These are phyloP conservation scores for Gamarada debralockiae DNA, from an alignment of 495 filamentous ascomycete species.

Conservation along the genomic window DNA sequence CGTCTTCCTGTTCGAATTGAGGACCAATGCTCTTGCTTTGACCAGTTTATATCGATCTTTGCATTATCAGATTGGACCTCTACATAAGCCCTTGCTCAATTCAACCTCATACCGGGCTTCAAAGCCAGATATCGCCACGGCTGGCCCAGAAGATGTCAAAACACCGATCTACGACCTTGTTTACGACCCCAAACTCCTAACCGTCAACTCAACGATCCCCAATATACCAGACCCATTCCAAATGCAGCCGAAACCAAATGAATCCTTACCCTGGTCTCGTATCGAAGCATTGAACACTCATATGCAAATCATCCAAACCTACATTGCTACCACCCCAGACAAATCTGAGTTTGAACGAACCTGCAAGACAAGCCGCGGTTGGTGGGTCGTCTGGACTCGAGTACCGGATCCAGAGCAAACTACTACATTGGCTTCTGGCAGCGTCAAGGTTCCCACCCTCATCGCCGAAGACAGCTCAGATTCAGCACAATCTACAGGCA, in stretches of 20 bases:
- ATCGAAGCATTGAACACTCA: constrained; percentile 90
- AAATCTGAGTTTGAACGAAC: constrained; percentile 73
- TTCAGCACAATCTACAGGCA: not conserved
- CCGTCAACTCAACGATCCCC: constrained; percentile 79
- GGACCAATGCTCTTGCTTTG: constrained; percentile 61
- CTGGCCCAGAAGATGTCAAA: constrained; percentile 14
- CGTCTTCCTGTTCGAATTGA: constrained; percentile 77
- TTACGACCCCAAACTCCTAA: constrained; percentile 74
- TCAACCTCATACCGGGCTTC: constrained; percentile 56
- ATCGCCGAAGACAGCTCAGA: constrained; percentile 9
- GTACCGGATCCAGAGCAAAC: constrained; percentile 44
- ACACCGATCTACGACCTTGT: constrained; percentile 74
- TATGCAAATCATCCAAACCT: constrained; percentile 74
- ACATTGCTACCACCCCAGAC: constrained; percentile 56
- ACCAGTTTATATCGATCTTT: constrained; percentile 74
- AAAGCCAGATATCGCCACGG: constrained; percentile 35
- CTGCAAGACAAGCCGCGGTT: constrained; percentile 84
- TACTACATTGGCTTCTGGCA: constrained; percentile 1
- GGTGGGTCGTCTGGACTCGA: constrained; percentile 96
- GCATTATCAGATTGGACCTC: constrained; percentile 74
- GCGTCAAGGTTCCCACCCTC: constrained; percentile 5
- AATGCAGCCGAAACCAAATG: not conserved
- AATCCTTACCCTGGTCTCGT: constrained; percentile 58
- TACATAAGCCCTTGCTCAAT: constrained; percentile 64
- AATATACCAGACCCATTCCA: constrained; percentile 72